A percentile compares a stretch with the other conserved stretches of the same genome.
Conservation (phyloP, 495 filamentous ascomycete genomes). For the Penicillium chermesinum region DNA sequence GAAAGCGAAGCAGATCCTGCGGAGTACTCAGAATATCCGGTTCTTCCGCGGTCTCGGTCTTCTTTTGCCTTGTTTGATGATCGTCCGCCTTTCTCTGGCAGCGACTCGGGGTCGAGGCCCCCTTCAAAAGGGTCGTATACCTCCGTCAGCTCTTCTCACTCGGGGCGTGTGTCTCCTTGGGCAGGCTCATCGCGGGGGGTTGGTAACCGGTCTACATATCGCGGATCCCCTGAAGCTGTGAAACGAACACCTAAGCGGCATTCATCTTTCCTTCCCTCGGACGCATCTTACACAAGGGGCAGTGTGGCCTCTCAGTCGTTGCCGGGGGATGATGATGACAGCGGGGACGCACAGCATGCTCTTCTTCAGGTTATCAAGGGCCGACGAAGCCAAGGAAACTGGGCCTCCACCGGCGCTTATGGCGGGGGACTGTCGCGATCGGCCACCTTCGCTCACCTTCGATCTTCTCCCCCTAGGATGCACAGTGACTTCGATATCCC, state of each 20-base stretch:
- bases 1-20: constrained; percentile 53
- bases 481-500: constrained; percentile 36
- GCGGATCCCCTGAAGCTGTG: constrained; percentile 31
- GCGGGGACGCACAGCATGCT: constrained; percentile 55
- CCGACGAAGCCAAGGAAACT: constrained; percentile 51
- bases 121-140: constrained; percentile 49
- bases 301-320: constrained; percentile 52
- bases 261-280: constrained; percentile 30
- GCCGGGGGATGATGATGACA: constrained; percentile 44
- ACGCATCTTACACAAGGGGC: constrained; percentile 31
- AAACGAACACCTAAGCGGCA: constrained; percentile 37
- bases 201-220: constrained; percentile 24
- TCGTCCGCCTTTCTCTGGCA: constrained; percentile 43
- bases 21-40: constrained; percentile 61
- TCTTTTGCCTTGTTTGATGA: constrained; percentile 58
- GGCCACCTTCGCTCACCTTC: constrained; percentile 35
- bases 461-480: constrained; percentile 42
- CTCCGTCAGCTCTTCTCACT: constrained; percentile 40
- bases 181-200: constrained; percentile 28
- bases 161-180: constrained; percentile 42
- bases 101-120: constrained; percentile 50
- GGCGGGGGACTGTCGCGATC: constrained; percentile 26
- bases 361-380: constrained; percentile 68
- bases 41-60: constrained; percentile 56
- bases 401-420: constrained; percentile 31